Conservation (phyloP, 1,139 yeast genomes). For the Eremothecium gossypii region DNA sequence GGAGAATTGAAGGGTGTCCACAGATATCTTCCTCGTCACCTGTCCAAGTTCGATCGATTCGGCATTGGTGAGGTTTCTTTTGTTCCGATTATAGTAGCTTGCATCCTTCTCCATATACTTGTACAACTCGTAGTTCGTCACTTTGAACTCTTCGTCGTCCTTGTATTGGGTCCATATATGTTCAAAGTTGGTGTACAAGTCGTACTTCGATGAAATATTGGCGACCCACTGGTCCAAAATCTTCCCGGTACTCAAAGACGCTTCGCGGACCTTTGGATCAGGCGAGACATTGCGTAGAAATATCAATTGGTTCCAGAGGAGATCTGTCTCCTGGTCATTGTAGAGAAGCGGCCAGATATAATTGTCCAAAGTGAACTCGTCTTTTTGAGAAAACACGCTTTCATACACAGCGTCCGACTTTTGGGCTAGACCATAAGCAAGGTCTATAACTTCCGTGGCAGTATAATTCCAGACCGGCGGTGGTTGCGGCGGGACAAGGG, state of each 20-base stretch:
- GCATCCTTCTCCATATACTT: conserved; percentile 50
- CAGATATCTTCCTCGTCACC: conserved; percentile 51
- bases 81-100: conserved; percentile 51
- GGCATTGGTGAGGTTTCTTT: conserved; percentile 51
- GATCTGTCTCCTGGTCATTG: conserved; percentile 40
- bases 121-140: conserved; percentile 44
- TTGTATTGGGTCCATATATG: conserved; percentile 35
- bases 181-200: conserved; percentile 52
- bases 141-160: conserved; percentile 24
- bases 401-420: conserved; percentile 44
- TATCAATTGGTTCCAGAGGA: conserved; percentile 41
- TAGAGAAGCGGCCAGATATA: conserved; percentile 45
- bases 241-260: conserved; percentile 56
- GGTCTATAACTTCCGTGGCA: conserved; percentile 39
- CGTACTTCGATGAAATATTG: conserved; percentile 58
- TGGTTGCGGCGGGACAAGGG: conserved; percentile 27
- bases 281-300: conserved; percentile 66
- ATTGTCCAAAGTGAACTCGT: conserved; percentile 46
- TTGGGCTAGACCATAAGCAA: conserved; percentile 40
- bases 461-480: conserved; percentile 57
- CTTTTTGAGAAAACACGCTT: conserved; percentile 38
- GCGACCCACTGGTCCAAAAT: conserved; percentile 46
- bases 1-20: conserved; percentile 46
- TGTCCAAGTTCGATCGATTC: conserved; percentile 47
- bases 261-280: conserved; percentile 55